Evolutionary conservation across 768 basidiomycete genomes (phyloP).

Genomic region (Boletus pseudopeckii): DNA sequence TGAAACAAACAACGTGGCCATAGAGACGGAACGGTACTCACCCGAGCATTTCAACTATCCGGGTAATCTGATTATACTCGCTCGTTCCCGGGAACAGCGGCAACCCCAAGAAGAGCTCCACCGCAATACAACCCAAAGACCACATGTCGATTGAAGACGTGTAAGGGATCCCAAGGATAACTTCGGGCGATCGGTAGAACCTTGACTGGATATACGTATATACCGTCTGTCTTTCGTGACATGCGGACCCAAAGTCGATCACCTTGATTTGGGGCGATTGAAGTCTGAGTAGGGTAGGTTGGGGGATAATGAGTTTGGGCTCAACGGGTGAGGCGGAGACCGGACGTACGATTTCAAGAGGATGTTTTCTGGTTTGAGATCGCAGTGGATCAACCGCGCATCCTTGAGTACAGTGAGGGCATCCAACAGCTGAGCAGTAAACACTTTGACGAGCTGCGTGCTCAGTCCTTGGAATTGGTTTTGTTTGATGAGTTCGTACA

Average conservation of each 20-base stretch:
- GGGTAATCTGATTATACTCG: slow-evolving; percentile 97
- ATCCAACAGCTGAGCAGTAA: slow-evolving; percentile 93
- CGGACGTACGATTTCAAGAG: slow-evolving; percentile 81
- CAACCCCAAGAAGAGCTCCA: slow-evolving; percentile 93
- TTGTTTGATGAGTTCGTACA: slow-evolving; percentile 99
- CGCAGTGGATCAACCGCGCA: slow-evolving; percentile 94
- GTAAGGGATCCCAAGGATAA: slow-evolving; percentile 91
- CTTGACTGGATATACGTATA: slow-evolving; percentile 99
- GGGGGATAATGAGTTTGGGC: neutral
- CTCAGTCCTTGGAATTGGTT: slow-evolving; percentile 98
- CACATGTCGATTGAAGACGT: slow-evolving; percentile 98
- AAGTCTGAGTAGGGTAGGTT: slow-evolving; percentile 46
- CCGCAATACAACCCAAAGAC: slow-evolving; percentile 97
- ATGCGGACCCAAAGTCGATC: slow-evolving; percentile 98
- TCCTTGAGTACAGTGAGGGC: slow-evolving; percentile 91
- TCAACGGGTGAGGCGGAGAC: neutral
- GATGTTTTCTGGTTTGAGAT: slow-evolving; percentile 98
- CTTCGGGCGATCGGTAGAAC: slow-evolving; percentile 98
- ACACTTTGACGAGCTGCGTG: slow-evolving; percentile 97
- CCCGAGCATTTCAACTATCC: slow-evolving; percentile 99
- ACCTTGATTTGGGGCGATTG: slow-evolving; percentile 99
- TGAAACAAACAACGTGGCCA: neutral
- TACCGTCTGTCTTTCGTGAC: slow-evolving; percentile 98
- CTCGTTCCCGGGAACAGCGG: slow-evolving; percentile 98
- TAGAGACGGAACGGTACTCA: slow-evolving; percentile 38